Base-by-base conservation (phyloP, 306 rosid genomes). In the Argentina anserina region DNA sequence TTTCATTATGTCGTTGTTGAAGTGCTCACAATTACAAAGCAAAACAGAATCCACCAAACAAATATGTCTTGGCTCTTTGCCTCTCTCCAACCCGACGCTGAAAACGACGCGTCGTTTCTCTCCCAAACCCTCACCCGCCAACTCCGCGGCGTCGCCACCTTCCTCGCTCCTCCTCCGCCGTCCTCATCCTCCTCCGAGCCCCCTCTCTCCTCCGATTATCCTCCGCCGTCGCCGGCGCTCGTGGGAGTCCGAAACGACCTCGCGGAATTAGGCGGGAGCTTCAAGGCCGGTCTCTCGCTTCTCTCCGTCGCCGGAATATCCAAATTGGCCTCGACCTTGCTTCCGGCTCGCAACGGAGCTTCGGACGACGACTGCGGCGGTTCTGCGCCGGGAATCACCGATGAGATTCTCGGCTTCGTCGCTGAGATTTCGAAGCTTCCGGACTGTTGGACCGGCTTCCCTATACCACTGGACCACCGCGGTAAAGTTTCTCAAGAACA, bases 21-120 rank as follows among this genome's bases (percentile, higher is more conserved):
- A 23, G 10, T 15, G 10, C 17, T 14, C 31, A 1, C 10, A 63
- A 23, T 41, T 21, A 50, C 15, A 6, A 39, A 20, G 2, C 42
- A 3, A 31, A 52, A 23, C 18, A 25, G 3, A 53, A 15, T 23
- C 12, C 42, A 67, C 59, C 58, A 62, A 41, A 69, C 25, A 80
- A 94, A n/a, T n/a, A n/a, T 94, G 99, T 85, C 99, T 75, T 88
- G 97, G 99, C 76, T 94, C 59, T 84, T 94, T 81, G 83, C 85
- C 70, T 65, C 97, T 2, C 62, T 79, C 36, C 81, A 79, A 52
- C 79, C 90, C 61, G 84, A 79, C 74, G 47, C 50, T 40, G 77
- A 83, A 64, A 91, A 85, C 14, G 96, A 90, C 73, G 43, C 84
- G 31, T 86, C 97, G 26, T 78, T 65, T 29, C 73, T 93, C 70